Evolutionary conservation across 1,284 basidiomycete species (phyloP).

Genomic region (Tremellales sp.): DNA sequence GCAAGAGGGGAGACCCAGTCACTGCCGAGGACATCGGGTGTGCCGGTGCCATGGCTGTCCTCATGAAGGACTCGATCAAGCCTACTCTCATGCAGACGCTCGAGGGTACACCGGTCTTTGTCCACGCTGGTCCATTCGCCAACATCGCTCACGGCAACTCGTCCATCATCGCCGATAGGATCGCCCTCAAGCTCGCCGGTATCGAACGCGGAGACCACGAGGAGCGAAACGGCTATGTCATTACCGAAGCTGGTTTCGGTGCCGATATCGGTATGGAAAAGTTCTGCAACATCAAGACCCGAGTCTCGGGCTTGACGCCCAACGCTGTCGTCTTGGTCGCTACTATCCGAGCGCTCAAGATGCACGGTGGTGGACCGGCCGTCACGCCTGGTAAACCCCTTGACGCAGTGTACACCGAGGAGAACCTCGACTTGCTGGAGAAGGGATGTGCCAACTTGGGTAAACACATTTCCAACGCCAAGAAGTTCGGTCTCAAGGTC

Average conservation of each 20-base stretch:
- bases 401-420: conserved; percentile 88
- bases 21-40: conserved; percentile 97
- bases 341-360: conserved; percentile 95
- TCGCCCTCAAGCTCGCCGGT: conserved; percentile 95
- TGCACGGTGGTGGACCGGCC: conserved; percentile 97
- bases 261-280: conserved; percentile 99
- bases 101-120: conserved; percentile 97
- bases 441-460: conserved; percentile 90
- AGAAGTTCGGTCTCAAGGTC: conserved; percentile 95
- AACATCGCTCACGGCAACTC: conserved; percentile 99
- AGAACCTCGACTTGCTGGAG: conserved; percentile 84
- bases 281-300: conserved; percentile 99
- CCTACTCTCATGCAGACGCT: conserved; percentile 99
- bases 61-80: conserved; percentile 99
- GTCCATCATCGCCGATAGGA: conserved; percentile 92
- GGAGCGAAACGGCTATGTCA: conserved; percentile 84
- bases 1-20: conserved; percentile 83
- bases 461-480: conserved; percentile 91
- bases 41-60: conserved; percentile 90
- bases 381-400: conserved; percentile 95
- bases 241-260: conserved; percentile 98
- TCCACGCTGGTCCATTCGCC: conserved; percentile 97
- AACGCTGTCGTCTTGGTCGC: conserved; percentile 96
- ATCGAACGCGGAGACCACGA: conserved; percentile 84
- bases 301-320: conserved; percentile 84